Percentiles rank a stretch among this genome's conserved stretches.
phyloP scores from a whole-genome alignment of 495 filamentous ascomycete species.

The Aspergillus baeticus region DNA sequence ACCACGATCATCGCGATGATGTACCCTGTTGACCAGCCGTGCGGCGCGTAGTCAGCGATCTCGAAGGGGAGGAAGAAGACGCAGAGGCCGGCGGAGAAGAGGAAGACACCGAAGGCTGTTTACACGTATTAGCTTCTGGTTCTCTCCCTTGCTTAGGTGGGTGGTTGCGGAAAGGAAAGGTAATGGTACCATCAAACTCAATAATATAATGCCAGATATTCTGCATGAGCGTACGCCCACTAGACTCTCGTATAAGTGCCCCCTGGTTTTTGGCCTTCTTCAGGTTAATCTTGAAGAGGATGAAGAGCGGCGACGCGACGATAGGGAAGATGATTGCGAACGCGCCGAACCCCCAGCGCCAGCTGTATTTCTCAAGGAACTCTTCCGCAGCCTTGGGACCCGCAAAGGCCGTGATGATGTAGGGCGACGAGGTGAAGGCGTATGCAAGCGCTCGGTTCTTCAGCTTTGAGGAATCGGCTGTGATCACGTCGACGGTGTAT shows the following conservation, averaged over 20 bases:
- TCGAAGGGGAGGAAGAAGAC: conserved; percentile 63
- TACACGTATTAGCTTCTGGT: neutral
- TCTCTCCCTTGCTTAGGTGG: too few relatives aligned
- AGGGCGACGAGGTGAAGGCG: conserved; percentile 57
- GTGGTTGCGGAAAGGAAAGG: neutral
- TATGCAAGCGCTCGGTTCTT: conserved; percentile 59
- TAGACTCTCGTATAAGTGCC: conserved; percentile 26
- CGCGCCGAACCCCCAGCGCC: conserved; percentile 59
- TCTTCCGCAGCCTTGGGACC: conserved; percentile 26
- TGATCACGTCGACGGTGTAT: conserved; percentile 57
- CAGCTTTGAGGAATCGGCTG: conserved; percentile 59
- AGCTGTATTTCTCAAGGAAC: conserved; percentile 51
- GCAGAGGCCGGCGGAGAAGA: conserved; percentile 55
- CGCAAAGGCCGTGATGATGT: conserved; percentile 42
- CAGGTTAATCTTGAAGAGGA: conserved; percentile 49
- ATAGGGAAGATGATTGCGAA: conserved; percentile 58
- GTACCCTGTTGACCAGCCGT: conserved; percentile 48
- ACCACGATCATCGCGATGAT: conserved; percentile 60
- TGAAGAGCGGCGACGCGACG: conserved; percentile 47
- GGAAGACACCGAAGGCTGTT: conserved; percentile 51
- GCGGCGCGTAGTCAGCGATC: conserved; percentile 42
- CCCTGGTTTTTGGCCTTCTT: conserved; percentile 51
- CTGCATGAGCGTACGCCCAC: conserved; percentile 37
- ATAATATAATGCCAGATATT: conserved; percentile 49
- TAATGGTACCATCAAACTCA: conserved; percentile 54